Conservation (phyloP, 2,329 filamentous ascomycete species). For the Beauveria pseudobassiana region DNA sequence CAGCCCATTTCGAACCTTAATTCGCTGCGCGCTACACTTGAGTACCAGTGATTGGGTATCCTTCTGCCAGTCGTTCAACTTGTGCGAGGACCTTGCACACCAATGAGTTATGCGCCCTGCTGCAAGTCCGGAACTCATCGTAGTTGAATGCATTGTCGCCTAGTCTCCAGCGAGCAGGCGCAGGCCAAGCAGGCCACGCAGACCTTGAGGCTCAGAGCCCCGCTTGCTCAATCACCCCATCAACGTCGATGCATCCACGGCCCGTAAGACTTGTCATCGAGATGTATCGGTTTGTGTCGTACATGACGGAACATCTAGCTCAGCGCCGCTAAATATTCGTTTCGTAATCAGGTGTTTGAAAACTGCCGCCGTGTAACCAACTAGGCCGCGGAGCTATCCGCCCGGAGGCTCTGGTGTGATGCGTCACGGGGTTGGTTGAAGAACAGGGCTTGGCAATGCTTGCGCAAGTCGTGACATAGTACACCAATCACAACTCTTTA, state of each 20-base stretch:
- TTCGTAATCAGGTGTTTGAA: too few species aligned
- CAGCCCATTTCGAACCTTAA: not conserved
- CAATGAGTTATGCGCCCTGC: not conserved
- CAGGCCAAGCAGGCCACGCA: not conserved
- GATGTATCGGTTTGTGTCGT: not conserved
- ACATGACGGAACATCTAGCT: not conserved
- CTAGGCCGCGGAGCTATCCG: too few species aligned
- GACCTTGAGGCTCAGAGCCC: not conserved
- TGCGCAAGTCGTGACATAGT: not conserved
- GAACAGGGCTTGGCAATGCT: not conserved
- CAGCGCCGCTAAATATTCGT: not conserved
- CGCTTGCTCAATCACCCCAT: not conserved
- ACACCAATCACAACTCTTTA: too few species aligned
- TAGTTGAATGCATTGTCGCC: not conserved
- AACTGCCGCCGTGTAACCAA: too few species aligned
- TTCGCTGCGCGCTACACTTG: not conserved
- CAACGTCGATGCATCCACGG: not conserved
- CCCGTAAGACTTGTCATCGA: not conserved
- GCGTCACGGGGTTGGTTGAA: too few species aligned
- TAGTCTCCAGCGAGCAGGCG: not conserved
- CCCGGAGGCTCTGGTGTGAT: too few species aligned
- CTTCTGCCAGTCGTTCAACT: too few species aligned
- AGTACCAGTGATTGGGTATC: not conserved
- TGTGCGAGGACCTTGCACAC: too few species aligned
- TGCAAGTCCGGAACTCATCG: not conserved